Percentiles rank a stretch among this genome's conserved stretches.
Conservation (phyloP, 2,329 filamentous ascomycete genomes). For the Ophiostoma himal-ulmi region DNA sequence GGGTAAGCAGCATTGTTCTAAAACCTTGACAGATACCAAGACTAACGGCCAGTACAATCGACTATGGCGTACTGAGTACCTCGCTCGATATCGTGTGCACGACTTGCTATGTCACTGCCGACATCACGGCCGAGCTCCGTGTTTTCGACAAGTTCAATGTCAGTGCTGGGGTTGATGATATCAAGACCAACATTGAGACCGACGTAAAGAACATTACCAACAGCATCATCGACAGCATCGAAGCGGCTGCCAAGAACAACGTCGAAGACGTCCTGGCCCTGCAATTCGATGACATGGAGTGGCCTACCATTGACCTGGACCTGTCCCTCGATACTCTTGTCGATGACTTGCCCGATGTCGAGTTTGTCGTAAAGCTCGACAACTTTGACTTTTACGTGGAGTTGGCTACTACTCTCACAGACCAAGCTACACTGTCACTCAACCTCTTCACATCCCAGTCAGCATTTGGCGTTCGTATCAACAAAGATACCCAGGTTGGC, state of each 20-base stretch:
- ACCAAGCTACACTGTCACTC: conserved; percentile 27
- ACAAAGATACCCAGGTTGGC: background rate
- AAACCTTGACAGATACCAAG: background rate
- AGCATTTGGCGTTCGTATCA: background rate
- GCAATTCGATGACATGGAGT: conserved; percentile 19
- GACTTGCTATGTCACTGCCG: conserved; percentile 21
- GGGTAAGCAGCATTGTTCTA: conserved; percentile 8
- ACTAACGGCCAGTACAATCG: background rate
- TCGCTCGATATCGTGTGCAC: conserved; percentile 15
- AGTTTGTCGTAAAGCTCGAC: conserved; percentile 45
- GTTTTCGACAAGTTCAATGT: background rate
- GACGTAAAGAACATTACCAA: conserved; percentile 20
- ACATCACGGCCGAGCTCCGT: conserved; percentile 15
- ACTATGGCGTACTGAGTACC: background rate
- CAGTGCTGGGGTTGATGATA: conserved; percentile 13
- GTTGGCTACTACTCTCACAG: conserved; percentile 43
- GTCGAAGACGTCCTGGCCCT: conserved; percentile 31
- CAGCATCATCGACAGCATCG: conserved; percentile 15
- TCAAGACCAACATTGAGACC: conserved; percentile 7
- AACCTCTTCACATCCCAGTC: background rate
- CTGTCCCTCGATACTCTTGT: conserved; percentile 40
- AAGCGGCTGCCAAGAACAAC: conserved; percentile 33
- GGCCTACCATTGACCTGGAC: conserved; percentile 33
- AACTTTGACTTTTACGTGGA: conserved; percentile 46
- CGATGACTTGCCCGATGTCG: conserved; percentile 37